Evolutionary conservation across 1,284 basidiomycete species (phyloP), one percentile per base, ranked within the genome.

Genomic region (Rhodotorula sp.): DNA sequence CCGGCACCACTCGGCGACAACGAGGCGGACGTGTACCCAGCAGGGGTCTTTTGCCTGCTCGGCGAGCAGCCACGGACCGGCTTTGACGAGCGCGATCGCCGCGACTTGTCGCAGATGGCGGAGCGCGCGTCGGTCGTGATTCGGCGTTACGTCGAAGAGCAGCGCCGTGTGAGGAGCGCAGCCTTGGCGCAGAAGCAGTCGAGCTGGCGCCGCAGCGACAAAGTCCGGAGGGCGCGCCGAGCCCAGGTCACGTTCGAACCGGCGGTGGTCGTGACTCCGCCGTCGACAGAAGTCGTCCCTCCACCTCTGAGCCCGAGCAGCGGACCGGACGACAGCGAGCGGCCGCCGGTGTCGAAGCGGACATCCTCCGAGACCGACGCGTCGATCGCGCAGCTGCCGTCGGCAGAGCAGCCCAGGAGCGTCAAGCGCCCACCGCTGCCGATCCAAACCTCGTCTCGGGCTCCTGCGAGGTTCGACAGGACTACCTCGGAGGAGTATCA

Each of bases 1-100:
- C 74, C 74, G 6, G 67, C 71, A 1, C 66, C 74, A 8, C 54
- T 73, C 42, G 74, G 71, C 51, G 74, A 75, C 57, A 53, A 62
- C 53, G 63, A 64, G 15, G 66, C 37, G 20, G 66, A 54, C 0
- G 20, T n/a, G 20, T 68, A 75, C 63, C 64, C 71, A 10, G 68
- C 51, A 6, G 74, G 71, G 29, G 70, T 73, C 37, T 71, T 75
- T 58, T 75, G 71, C 59, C 51, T 75, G 6, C 63, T 75, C 60
- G 74, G 72, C 54, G 57, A 67, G 48, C 53, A 59, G 29, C 67
- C 74, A 1, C 66, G 71, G 5, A 17, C 45, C 3, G 15, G 22
- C 24, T 75, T 75, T 54, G 56, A 57, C 14, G 45, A 45, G 3
- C 49, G 69, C 60, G 74, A 75, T 12, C 68, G 67, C 22, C 45